Evolutionary conservation across 306 rosid species (phyloP).

Genomic region (Quercus agrifolia): DNA sequence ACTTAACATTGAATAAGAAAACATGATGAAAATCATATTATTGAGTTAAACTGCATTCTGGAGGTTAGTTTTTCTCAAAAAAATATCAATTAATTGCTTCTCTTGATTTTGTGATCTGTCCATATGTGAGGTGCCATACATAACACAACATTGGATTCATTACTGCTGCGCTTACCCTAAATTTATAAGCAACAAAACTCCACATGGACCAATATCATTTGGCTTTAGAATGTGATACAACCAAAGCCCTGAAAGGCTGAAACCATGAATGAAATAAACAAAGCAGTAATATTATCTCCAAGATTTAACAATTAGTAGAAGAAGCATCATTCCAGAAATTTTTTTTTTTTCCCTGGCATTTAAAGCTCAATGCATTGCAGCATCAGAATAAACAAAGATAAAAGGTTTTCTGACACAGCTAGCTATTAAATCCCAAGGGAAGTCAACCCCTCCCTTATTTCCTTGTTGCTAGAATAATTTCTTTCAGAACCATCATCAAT

Average conservation of each 20-base stretch:
- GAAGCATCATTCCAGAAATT: neutral
- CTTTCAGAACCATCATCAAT: neutral
- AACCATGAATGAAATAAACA: neutral
- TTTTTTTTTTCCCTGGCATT: neutral
- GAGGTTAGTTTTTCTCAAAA: no score
- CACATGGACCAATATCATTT: neutral
- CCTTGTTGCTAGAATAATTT: neutral
- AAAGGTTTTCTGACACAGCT: slow-evolving; percentile 10
- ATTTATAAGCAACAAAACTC: no score
- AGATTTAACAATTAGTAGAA: neutral
- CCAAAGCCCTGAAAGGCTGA: neutral
- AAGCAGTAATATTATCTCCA: neutral
- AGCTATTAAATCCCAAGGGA: neutral
- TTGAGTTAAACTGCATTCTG: no score
- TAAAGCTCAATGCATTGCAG: neutral
- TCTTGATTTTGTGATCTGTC: no score
- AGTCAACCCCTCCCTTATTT: neutral
- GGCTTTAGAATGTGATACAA: neutral
- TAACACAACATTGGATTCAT: no score
- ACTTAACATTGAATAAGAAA: no score
- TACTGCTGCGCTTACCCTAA: no score
- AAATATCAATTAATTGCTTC: no score
- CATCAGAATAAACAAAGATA: neutral
- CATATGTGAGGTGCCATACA: no score
- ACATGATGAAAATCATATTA: no score